These are phyloP conservation scores for Paraconiothyrium brasiliense DNA, from an alignment of 2,329 filamentous ascomycete species.

Conservation along the genomic window DNA sequence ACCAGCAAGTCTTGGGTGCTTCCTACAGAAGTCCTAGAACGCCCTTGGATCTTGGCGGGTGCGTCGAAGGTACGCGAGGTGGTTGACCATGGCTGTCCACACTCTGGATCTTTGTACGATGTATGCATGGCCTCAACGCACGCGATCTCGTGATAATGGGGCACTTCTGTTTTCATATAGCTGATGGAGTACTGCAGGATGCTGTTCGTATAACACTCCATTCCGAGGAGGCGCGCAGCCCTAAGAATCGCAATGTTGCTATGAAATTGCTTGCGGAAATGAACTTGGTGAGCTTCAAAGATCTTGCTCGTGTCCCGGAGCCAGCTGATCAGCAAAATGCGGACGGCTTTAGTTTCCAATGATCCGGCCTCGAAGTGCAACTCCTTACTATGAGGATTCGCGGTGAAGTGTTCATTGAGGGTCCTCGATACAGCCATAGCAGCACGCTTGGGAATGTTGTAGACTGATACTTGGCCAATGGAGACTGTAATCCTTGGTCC, in stretches of 20 bases:
- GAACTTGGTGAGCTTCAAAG: conserved; percentile 21
- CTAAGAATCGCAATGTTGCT: conserved; percentile 22
- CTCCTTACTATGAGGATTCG: conserved; percentile 16
- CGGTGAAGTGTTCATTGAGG: conserved; percentile 21
- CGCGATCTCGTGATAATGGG: conserved; percentile 26
- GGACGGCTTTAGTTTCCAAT: conserved; percentile 17
- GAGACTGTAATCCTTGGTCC: conserved; percentile 21
- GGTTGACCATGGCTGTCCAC: conserved; percentile 28
- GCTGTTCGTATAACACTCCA: conserved; percentile 24
- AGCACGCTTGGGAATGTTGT: conserved; percentile 21
- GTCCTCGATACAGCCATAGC: conserved; percentile 27
- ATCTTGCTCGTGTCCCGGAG: conserved; percentile 12
- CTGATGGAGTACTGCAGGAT: conserved; percentile 15
- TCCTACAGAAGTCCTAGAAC: conserved; percentile 17
- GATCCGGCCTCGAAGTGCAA: conserved; percentile 11
- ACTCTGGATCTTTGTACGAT: conserved; percentile 22
- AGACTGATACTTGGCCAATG: conserved; percentile 15
- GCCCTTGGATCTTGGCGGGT: conserved; percentile 15
- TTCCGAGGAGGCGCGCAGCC: conserved; percentile 24
- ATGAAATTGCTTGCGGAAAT: conserved; percentile 12
- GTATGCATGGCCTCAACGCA: conserved; percentile 19
- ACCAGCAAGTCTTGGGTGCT: conserved; percentile 13
- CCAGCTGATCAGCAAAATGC: conserved; percentile 21
- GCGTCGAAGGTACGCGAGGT: conserved; percentile 20
- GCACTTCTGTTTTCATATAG: conserved; percentile 23